Evolutionary conservation across 1,139 yeast genomes (phyloP).

Genomic region (Suhomyces taliae): DNA sequence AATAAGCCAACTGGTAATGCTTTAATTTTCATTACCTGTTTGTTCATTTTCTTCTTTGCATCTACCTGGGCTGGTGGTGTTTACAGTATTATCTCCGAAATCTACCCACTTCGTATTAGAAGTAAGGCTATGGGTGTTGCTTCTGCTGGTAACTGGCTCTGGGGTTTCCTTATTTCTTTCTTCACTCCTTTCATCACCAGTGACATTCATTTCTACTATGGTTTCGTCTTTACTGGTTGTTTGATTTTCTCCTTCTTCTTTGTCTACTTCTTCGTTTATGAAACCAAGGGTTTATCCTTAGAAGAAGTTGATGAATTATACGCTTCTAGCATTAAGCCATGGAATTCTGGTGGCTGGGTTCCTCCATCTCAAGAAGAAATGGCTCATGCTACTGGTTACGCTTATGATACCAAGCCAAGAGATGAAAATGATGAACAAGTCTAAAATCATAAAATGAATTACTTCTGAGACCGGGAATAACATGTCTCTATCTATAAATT

Average conservation of each 20-base stretch:
- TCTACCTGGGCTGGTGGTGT: slow-evolving; percentile 87
- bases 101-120: slow-evolving; percentile 76
- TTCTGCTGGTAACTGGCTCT: slow-evolving; percentile 74
- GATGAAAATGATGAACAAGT: slow-evolving; percentile 18
- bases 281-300: slow-evolving; percentile 71
- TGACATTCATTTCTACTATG: slow-evolving; percentile 58
- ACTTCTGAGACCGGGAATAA: neutral
- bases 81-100: slow-evolving; percentile 76
- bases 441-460: neutral
- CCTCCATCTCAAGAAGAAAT: slow-evolving; percentile 38
- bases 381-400: slow-evolving; percentile 31
- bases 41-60: slow-evolving; percentile 81
- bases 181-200: slow-evolving; percentile 69
- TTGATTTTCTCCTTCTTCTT: slow-evolving; percentile 57
- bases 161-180: slow-evolving; percentile 76
- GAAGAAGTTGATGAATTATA: slow-evolving; percentile 76
- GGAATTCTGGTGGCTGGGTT: slow-evolving; percentile 48
- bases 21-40: slow-evolving; percentile 74
- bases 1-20: slow-evolving; percentile 63
- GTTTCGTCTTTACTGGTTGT: slow-evolving; percentile 76
- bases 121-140: slow-evolving; percentile 79
- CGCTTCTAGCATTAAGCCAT: slow-evolving; percentile 42
- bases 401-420: slow-evolving; percentile 27
- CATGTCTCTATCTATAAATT: neutral
- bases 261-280: slow-evolving; percentile 67